These are phyloP conservation scores for Syzygium grande DNA, from an alignment of 345 rosid genomes.

Conservation along the genomic window DNA sequence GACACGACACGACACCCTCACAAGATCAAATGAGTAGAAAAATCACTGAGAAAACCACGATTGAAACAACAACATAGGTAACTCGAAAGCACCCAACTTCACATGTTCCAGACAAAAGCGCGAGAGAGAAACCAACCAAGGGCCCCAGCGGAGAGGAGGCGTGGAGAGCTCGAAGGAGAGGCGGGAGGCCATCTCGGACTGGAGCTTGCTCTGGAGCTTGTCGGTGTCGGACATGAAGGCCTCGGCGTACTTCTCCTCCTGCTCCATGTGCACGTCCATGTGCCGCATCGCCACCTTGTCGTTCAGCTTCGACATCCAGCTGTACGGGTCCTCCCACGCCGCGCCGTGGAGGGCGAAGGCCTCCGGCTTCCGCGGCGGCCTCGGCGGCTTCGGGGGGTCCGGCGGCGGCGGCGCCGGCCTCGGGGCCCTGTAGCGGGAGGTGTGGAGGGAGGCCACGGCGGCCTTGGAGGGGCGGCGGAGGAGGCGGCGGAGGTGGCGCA, in stretches of 20 bases:
- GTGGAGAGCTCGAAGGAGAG: slow-evolving; percentile 78
- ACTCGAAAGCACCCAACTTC: not conserved
- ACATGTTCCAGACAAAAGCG: not conserved
- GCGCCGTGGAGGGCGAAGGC: slow-evolving; percentile 55
- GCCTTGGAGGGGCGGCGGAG: not conserved
- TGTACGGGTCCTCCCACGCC: slow-evolving; percentile 90
- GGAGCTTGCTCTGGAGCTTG: slow-evolving; percentile 75
- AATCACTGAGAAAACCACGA: not conserved
- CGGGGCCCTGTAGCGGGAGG: slow-evolving; percentile 32
- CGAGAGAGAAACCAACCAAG: slow-evolving; percentile 59
- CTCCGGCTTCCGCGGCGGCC: slow-evolving; percentile 80
- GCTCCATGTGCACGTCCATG: slow-evolving; percentile 93
- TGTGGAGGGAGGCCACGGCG: not conserved
- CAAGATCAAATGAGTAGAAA: not conserved
- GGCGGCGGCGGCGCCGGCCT: slow-evolving; percentile 30
- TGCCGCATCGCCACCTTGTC: slow-evolving; percentile 97
- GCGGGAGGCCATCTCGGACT: slow-evolving; percentile 87
- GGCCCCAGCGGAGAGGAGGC: slow-evolving; percentile 91
- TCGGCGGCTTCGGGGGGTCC: slow-evolving; percentile 59
- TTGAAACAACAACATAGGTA: not conserved
- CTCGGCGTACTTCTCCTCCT: slow-evolving; percentile 88
- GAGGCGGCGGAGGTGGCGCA: not conserved
- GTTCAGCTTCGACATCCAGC: slow-evolving; percentile 85
- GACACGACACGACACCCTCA: not conserved
- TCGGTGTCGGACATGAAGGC: slow-evolving; percentile 75